A percentile compares a stretch with the other conserved stretches of the same genome.
These are phyloP conservation scores for Phytophthora melonis DNA, from an alignment of 352 stramenopile genomes.

Conservation along the genomic window DNA sequence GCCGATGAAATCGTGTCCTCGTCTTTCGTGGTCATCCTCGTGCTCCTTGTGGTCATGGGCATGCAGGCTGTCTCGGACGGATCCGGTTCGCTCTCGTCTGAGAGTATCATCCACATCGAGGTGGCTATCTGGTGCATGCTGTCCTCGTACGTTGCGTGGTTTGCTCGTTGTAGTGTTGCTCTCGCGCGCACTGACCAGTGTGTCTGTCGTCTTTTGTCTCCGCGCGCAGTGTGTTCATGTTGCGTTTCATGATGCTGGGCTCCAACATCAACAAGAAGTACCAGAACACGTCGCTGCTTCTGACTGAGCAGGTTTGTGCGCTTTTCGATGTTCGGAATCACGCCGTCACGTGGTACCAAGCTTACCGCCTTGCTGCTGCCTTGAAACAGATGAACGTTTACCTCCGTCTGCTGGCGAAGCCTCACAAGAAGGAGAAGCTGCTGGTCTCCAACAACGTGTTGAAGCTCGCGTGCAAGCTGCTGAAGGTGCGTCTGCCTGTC, in stretches of 20 bases:
- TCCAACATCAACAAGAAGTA: conserved; percentile 94
- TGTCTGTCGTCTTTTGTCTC: conserved; percentile 1
- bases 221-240: conserved; percentile 80
- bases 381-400: conserved; percentile 86
- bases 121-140: conserved; percentile 90
- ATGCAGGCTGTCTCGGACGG: conserved; percentile 83
- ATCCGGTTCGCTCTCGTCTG: conserved; percentile 51
- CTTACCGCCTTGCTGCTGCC: conserved; percentile 18
- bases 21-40: conserved; percentile 89
- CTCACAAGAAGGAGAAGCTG: conserved; percentile 91
- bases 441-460: conserved; percentile 92
- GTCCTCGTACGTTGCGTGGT: conserved; percentile 55
- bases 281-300: conserved; percentile 91
- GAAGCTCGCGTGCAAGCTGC: conserved; percentile 91
- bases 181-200: conserved; percentile 15
- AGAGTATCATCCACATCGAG: conserved; percentile 85
- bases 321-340: conserved; percentile 5
- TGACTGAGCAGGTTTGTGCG: conserved; percentile 86
- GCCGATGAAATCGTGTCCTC: conserved; percentile 91
- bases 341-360: neutral
- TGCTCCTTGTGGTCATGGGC: conserved; percentile 87
- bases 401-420: conserved; percentile 81
- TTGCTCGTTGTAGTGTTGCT: conserved; percentile 10
- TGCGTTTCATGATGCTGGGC: conserved; percentile 93
- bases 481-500: conserved; percentile 63